A percentile compares a stretch with the other conserved stretches of the same genome.
phyloP scores from a whole-genome alignment of 805 yeast species.

The Brettanomyces anomalus region DNA sequence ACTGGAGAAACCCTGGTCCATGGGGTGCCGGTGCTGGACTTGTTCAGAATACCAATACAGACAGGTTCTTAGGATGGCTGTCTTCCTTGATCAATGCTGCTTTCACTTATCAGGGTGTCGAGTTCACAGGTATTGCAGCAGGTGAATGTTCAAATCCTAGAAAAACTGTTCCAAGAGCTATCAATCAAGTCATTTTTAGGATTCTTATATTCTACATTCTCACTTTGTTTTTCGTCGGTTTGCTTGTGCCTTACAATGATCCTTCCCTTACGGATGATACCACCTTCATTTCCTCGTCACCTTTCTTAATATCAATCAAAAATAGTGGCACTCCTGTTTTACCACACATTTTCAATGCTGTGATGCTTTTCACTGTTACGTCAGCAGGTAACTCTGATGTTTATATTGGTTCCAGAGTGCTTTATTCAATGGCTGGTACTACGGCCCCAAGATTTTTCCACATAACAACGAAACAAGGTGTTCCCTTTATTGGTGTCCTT shows the following conservation, averaged over 20 bases:
- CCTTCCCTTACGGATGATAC: conserved; percentile 32
- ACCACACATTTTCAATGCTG: conserved; percentile 64
- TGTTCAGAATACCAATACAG: conserved; percentile 40
- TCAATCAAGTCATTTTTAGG: conserved; percentile 57
- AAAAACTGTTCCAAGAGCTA: conserved; percentile 61
- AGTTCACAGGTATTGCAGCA: conserved; percentile 62
- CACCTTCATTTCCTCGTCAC: conserved; percentile 46
- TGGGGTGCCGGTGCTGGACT: conserved; percentile 50
- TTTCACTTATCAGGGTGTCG: conserved; percentile 76
- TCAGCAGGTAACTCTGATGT: conserved; percentile 74
- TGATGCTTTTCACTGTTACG: conserved; percentile 53
- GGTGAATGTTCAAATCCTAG: conserved; percentile 66
- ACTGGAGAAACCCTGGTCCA: conserved; percentile 75
- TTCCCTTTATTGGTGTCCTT: conserved; percentile 48
- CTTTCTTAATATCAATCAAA: conserved; percentile 61
- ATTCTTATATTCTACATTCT: conserved; percentile 56
- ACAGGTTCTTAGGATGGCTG: conserved; percentile 58
- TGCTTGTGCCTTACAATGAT: conserved; percentile 61
- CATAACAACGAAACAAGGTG: conserved; percentile 44
- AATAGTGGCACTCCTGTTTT: conserved; percentile 58
- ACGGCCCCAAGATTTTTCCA: conserved; percentile 45
- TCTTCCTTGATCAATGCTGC: conserved; percentile 61
- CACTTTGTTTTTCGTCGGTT: conserved; percentile 58
- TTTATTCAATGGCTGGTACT: conserved; percentile 13
- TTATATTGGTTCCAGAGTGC: conserved; percentile 48